Percentiles rank a stretch among this genome's conserved stretches.
These are phyloP conservation scores for Haematococcus lacustris DNA, from an alignment of 139 green algal species.

Conservation along the genomic window DNA sequence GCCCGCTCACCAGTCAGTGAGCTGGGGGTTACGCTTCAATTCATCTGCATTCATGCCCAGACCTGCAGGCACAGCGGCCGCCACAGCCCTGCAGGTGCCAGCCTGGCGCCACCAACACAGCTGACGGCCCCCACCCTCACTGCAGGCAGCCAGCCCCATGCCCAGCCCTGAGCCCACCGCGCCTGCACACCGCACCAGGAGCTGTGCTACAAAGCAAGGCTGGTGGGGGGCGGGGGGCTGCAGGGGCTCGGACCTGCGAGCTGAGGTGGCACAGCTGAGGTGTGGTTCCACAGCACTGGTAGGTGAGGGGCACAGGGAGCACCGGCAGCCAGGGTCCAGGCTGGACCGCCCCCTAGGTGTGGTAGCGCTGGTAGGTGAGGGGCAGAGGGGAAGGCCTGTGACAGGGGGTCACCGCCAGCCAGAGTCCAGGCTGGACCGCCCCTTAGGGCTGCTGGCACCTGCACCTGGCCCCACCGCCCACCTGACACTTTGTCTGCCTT, in stretches of 20 bases:
- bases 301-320: not conserved
- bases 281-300: too few species aligned
- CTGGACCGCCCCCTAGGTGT: not conserved
- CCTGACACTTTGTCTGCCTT: constrained; percentile 60
- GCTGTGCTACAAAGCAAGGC: too few species aligned
- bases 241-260: too few species aligned
- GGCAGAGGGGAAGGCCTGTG: not conserved
- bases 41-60: constrained; percentile 82
- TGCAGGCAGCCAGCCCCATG: too few species aligned
- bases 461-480: constrained; percentile 3
- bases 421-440: not conserved
- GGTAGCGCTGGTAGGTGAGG: not conserved
- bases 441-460: not conserved
- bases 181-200: not conserved
- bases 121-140: too few species aligned
- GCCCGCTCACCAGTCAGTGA: constrained; percentile 59
- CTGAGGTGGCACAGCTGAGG: too few species aligned
- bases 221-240: too few species aligned
- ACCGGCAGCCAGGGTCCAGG: not conserved
- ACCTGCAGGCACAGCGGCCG: constrained; percentile 19
- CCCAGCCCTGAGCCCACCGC: not conserved
- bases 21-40: constrained; percentile 58
- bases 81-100: not conserved
- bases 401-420: not conserved
- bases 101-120: too few species aligned